These are phyloP conservation scores for Neurospora hispaniola DNA, from an alignment of 495 filamentous ascomycete genomes.

Conservation along the genomic window DNA sequence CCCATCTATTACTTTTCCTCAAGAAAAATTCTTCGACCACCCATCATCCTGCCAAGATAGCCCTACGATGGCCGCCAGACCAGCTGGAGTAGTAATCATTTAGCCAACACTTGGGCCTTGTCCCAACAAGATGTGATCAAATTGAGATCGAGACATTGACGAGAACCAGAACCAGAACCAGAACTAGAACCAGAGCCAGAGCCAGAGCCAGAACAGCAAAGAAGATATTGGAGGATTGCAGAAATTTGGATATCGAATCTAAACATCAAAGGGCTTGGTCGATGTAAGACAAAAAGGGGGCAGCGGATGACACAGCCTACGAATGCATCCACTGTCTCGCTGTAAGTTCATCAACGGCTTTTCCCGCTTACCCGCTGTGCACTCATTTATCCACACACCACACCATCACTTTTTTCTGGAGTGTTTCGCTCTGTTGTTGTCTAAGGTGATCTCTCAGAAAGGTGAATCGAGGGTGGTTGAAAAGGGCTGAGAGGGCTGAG, in stretches of 20 bases:
- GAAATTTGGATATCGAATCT: not conserved
- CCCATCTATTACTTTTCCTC: not conserved
- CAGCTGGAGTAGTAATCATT: not conserved
- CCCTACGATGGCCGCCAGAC: not conserved
- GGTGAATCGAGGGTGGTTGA: not conserved
- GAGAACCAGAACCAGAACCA: not conserved
- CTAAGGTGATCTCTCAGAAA: not conserved
- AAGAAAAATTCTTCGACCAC: not conserved
- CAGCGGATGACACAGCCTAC: not conserved
- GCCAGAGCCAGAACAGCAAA: not conserved
- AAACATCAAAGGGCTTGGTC: not conserved
- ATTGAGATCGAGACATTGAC: not conserved
- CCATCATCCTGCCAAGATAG: not conserved
- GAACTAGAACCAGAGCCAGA: not conserved
- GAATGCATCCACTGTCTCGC: not conserved
- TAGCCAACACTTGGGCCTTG: not conserved
- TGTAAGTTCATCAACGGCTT: not conserved
- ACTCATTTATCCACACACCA: not conserved
- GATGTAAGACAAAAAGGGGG: not conserved
- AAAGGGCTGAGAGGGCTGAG: not conserved
- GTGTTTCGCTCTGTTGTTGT: not conserved
- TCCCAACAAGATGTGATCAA: not conserved
- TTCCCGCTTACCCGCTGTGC: not conserved
- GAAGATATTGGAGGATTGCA: not conserved
- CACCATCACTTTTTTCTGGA: not conserved